These are phyloP conservation scores for Baeospora myosura DNA, from an alignment of 1,284 basidiomycete genomes.

Conservation along the genomic window DNA sequence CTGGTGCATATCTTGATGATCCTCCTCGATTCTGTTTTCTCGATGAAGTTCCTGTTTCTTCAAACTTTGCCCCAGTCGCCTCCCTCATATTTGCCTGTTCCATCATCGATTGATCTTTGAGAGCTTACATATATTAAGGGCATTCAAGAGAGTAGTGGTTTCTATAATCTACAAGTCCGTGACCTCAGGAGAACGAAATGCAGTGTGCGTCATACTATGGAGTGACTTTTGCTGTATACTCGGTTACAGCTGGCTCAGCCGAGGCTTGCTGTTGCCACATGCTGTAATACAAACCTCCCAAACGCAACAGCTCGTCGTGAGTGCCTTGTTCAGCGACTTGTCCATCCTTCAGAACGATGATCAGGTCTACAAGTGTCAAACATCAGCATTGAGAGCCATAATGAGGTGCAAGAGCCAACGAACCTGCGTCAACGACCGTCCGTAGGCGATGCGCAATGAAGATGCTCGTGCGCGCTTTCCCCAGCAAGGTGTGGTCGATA, in stretches of 20 bases:
- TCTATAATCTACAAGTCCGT: neutral
- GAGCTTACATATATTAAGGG: no score
- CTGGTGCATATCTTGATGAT: no score
- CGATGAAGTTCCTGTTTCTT: no score
- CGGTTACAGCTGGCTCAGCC: slow-evolving; percentile 13
- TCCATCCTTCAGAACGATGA: slow-evolving; percentile 85
- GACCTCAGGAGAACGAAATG: neutral
- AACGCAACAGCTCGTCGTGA: slow-evolving; percentile 74
- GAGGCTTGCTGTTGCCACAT: slow-evolving; percentile 83
- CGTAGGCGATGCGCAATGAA: slow-evolving; percentile 92
- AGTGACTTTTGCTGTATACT: neutral
- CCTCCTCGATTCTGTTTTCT: no score
- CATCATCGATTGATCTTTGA: no score
- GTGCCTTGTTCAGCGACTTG: slow-evolving; percentile 87
- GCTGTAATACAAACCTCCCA: slow-evolving; percentile 69
- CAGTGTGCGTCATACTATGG: neutral
- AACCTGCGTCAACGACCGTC: slow-evolving; percentile 85
- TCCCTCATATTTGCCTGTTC: no score
- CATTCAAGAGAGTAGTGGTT: no score
- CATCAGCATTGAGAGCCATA: slow-evolving; percentile 3
- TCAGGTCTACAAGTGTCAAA: slow-evolving; percentile 51
- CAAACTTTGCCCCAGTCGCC: no score
- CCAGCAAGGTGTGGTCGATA: slow-evolving; percentile 78
- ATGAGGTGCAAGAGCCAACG: slow-evolving; percentile 23
- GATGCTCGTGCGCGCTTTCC: slow-evolving; percentile 81